Evolutionary conservation across 2,329 filamentous ascomycete genomes (phyloP), one percentile per base, ranked within the genome.

Genomic region (Metarhizium humberi): DNA sequence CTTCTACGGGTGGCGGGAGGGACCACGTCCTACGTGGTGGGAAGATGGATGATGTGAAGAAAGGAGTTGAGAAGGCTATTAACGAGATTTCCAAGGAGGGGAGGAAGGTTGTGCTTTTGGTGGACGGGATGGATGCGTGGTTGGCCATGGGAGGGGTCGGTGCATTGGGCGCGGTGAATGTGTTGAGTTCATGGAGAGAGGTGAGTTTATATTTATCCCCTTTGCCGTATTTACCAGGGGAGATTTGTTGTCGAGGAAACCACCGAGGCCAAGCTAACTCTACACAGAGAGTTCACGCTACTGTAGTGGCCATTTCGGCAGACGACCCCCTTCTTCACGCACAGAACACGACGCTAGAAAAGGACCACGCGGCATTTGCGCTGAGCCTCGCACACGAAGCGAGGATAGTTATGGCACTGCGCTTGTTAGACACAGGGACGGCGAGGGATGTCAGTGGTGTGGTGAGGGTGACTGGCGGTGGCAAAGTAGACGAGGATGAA

Each of bases 401-500:
- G 8, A 73, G 81, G n/a, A 75, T 80, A 59, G 78, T 92, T 3
- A 71, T 95, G 63, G 82, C 88, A 58, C 73, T 94, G 56, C 78
- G 92, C 53, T 78, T 86, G 64, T 70, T 97, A 58, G 91, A 95
- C 65, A 95, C 91, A 0, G 92, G 92, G 0, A 85, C 85, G n/a
- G 92, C 92, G 59, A 86, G 81, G 67, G 92, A 96, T 71, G 89
- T 97, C 36, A 95, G 89, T 71, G 92, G 92, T 3, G 90, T 96
- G 47, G 65, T 96, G 59, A 80, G 91, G 61, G 77, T 94, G 51
- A 92, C 87, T 18, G 76, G 78, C 48, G 85, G 85, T 3, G 73
- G 69, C 16, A 67, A 65, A 29, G 64, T 61, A 46, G 56, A 59
- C 10, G 64, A 65, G 32, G 59, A 53, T 11, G 64, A 65, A 29